These are phyloP conservation scores for Cladosporium sp. DNA, from an alignment of 2,329 filamentous ascomycete species.

Conservation along the genomic window DNA sequence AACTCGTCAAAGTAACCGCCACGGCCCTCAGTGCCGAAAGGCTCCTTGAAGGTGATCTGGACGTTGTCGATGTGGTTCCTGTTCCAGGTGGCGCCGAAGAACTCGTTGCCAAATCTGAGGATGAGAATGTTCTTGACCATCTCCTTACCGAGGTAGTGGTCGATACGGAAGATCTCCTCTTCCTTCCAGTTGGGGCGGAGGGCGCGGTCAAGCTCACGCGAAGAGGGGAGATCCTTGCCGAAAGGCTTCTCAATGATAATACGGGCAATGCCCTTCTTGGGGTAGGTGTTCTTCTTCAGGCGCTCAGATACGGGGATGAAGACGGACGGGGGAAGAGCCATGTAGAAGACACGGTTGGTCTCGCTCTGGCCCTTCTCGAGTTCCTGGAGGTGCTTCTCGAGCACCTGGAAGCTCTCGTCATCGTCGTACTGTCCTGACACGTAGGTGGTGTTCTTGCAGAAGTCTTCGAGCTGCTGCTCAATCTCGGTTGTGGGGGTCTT, in stretches of 20 bases:
- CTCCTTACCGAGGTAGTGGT: constrained; percentile 99
- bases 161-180: constrained; percentile 97
- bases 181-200: constrained; percentile 98
- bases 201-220: constrained; percentile 88
- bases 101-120: constrained; percentile 95
- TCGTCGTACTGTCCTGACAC: constrained; percentile 97
- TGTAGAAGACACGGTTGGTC: constrained; percentile 95
- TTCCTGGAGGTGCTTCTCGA: constrained; percentile 80
- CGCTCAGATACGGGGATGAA: constrained; percentile 98
- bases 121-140: constrained; percentile 99
- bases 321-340: constrained; percentile 95
- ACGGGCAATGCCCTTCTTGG: constrained; percentile 80
- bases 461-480: constrained; percentile 90
- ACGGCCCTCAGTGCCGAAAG: constrained; percentile 95
- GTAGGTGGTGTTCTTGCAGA: constrained; percentile 84
- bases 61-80: constrained; percentile 99
- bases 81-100: constrained; percentile 98
- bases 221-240: constrained; percentile 92
- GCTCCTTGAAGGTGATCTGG: constrained; percentile 99
- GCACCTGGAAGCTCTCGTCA: constrained; percentile 84
- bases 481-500: constrained; percentile 97
- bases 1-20: constrained; percentile 99
- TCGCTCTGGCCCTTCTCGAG: constrained; percentile 78
- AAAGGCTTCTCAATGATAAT: constrained; percentile 99
- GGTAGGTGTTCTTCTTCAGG: constrained; percentile 96